phyloP scores from a whole-genome alignment of 179 eudicot genomes.

The Drosera spatulata region DNA sequence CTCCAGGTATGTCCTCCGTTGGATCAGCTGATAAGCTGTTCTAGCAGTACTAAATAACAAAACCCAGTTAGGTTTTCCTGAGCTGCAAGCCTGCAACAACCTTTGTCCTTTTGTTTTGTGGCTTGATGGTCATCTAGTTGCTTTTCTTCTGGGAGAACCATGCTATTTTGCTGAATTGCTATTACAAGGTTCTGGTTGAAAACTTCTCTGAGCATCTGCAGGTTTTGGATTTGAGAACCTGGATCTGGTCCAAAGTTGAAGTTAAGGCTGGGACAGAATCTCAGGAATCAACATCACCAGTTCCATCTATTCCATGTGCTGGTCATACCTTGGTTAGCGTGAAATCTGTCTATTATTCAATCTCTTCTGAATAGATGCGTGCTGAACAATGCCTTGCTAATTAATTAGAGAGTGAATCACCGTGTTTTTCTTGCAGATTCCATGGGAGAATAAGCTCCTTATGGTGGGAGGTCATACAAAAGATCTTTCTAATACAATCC shows the following conservation, averaged over 20 bases:
- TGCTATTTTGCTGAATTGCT: too few relatives aligned
- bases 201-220: slow-evolving; percentile 14
- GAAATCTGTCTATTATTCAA: slow-evolving; percentile 6
- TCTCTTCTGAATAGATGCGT: slow-evolving; percentile 5
- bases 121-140: background rate
- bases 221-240: slow-evolving; percentile 81
- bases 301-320: slow-evolving; percentile 59
- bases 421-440: slow-evolving; percentile 34
- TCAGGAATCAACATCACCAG: slow-evolving; percentile 33
- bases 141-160: background rate
- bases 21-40: background rate
- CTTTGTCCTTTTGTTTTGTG: background rate
- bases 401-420: slow-evolving; percentile 1
- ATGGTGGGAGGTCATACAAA: slow-evolving; percentile 88
- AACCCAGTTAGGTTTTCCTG: background rate
- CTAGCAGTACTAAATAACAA: background rate
- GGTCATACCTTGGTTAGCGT: slow-evolving; percentile 90
- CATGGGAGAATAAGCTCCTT: slow-evolving; percentile 89
- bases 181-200: background rate
- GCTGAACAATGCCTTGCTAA: background rate
- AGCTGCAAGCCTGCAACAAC: background rate
- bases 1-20: slow-evolving; percentile 59
- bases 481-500: slow-evolving; percentile 73
- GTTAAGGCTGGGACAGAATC: slow-evolving; percentile 42
- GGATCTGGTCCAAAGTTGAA: slow-evolving; percentile 93